phyloP scores from a whole-genome alignment of 2,329 filamentous ascomycete species.

The Anisogramma anomala region DNA sequence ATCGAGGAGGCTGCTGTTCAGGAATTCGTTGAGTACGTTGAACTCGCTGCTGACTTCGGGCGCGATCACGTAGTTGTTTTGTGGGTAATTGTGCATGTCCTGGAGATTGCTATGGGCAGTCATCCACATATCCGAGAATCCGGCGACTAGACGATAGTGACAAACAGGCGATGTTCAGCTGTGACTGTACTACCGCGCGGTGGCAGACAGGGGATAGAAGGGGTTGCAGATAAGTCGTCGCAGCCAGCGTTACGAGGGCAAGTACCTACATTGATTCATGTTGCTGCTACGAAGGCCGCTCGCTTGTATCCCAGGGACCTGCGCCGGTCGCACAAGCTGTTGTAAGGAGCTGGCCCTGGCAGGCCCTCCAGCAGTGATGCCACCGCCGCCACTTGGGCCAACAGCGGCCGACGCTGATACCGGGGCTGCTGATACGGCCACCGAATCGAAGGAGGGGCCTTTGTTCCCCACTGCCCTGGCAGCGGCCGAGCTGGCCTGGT shows the following conservation, averaged over 20 bases:
- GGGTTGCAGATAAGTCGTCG: too few relatives aligned
- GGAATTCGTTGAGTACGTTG: conserved; percentile 90
- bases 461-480: conserved; percentile 40
- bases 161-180: conserved; percentile 16
- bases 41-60: conserved; percentile 95
- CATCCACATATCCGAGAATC: conserved; percentile 74
- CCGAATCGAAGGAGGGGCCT: conserved; percentile 34
- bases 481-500: conserved; percentile 25
- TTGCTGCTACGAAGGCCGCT: conserved; percentile 47
- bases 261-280: conserved; percentile 61
- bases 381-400: conserved; percentile 1
- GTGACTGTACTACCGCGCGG: conserved; percentile 6
- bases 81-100: conserved; percentile 89
- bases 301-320: conserved; percentile 55
- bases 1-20: conserved; percentile 83
- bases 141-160: conserved; percentile 46
- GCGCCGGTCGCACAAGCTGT: conserved; percentile 60
- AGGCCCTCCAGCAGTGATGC: conserved; percentile 13
- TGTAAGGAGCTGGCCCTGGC: conserved; percentile 43
- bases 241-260: conserved; percentile 18
- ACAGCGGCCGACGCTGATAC: conserved; percentile 5
- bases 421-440: conserved; percentile 20
- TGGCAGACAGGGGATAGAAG: too few relatives aligned
- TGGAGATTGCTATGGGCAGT: conserved; percentile 72
- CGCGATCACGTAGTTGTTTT: conserved; percentile 86